Base-by-base conservation (phyloP, 2,329 filamentous ascomycete genomes). In the Orbilia ellipsospora region DNA sequence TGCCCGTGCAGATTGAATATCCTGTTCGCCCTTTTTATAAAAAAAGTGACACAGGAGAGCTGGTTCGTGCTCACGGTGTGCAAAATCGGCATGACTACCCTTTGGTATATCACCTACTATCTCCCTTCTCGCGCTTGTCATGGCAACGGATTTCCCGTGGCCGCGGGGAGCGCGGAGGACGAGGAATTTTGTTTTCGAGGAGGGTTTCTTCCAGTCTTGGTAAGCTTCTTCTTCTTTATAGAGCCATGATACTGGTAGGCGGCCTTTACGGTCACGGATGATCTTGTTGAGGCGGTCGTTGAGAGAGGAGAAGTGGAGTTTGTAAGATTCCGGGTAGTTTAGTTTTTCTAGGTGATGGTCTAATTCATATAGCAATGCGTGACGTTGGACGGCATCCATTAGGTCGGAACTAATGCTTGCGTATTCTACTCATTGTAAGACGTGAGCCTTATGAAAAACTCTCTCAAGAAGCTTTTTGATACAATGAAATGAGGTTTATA, bases 11-110 rank as follows among this genome's bases (percentile, higher is more conserved):
- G 23, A 57, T 59, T 72, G 67, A 4, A 72, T 72, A 54, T 72
- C 67, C 36, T 64, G 67, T 15, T 72, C 67, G 4, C 67, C 67
- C 18, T 72, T 72, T 48, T 72, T 72, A 18, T 52, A 72, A 16
- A 72, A 72, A n/a, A 72, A 72, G 16, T 72, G 67, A 28, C 67
- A 72, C 8, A 72, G n/a, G 2, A 62, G 16, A 18, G 16, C 26
- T 10, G 51, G 40, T 23, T 8, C 12, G 12, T 23, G 20, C 12
- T 36, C 50, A 1, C 40, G 16, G 13, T 45, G n/a, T n/a, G 28
- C n/a, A 2, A 57, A 16, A 51, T 59, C 54, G 10, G 18, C 42
- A 8, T 51, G 12, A 23, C 42, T 67, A 23, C 18, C 23, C 26
- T 59, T 59, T 6, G 64, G 55, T 44, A 61, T 52, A 31, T 60